These are phyloP conservation scores for Bauhinia variegata DNA, from an alignment of 306 rosid species.

Conservation along the genomic window DNA sequence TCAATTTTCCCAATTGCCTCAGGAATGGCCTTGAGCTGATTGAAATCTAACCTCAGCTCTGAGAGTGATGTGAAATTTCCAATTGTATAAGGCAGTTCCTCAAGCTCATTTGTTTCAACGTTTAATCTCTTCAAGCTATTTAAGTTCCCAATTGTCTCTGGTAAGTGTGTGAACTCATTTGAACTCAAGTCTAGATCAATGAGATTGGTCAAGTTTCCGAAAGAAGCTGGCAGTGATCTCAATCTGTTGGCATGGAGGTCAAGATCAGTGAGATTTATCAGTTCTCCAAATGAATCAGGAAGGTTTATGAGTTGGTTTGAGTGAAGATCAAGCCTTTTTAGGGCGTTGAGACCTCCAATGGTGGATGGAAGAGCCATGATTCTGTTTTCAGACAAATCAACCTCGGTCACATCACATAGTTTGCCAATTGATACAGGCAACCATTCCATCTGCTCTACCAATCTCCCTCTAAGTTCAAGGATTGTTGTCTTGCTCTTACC, in stretches of 20 bases:
- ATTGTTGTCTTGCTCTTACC: slow-evolving; percentile 57
- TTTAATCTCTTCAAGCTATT: slow-evolving; percentile 61
- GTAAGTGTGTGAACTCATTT: slow-evolving; percentile 66
- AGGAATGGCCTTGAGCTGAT: slow-evolving; percentile 80
- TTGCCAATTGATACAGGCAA: slow-evolving; percentile 90
- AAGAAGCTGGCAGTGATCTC: slow-evolving; percentile 73
- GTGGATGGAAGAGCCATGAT: slow-evolving; percentile 88
- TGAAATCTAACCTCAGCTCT: slow-evolving; percentile 73
- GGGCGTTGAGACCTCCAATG: slow-evolving; percentile 64
- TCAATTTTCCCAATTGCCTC: slow-evolving; percentile 91
- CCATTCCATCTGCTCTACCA: slow-evolving; percentile 82
- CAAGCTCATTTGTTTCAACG: slow-evolving; percentile 76
- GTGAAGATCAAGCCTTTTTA: slow-evolving; percentile 79
- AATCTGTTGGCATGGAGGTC: slow-evolving; percentile 79
- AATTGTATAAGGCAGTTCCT: slow-evolving; percentile 77
- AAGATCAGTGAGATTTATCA: slow-evolving; percentile 68
- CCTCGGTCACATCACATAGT: slow-evolving; percentile 58
- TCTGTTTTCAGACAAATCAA: slow-evolving; percentile 80
- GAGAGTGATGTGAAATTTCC: slow-evolving; percentile 69
- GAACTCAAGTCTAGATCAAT: slow-evolving; percentile 72
- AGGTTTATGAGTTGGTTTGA: slow-evolving; percentile 87
- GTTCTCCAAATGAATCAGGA: slow-evolving; percentile 80
- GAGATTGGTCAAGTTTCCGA: slow-evolving; percentile 69
- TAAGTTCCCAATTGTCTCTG: slow-evolving; percentile 67
- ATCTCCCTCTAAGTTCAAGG: slow-evolving; percentile 79